Conservation (phyloP, 768 basidiomycete species). For the Podaxis rugospora region DNA sequence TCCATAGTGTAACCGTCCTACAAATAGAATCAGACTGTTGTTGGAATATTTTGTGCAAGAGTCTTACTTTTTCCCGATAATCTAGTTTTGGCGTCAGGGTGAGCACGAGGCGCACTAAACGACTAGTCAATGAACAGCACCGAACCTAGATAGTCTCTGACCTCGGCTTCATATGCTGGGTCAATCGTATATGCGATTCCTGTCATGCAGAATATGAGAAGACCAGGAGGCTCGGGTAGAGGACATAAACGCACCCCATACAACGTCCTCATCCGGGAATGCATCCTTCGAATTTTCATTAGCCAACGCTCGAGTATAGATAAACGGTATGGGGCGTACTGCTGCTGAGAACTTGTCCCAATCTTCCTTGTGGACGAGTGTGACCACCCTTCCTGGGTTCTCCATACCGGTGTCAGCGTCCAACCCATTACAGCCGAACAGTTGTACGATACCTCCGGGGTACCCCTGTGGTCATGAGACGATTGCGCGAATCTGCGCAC, state of each 20-base stretch:
- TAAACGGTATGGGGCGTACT: constrained; percentile 32
- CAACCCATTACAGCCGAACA: background rate
- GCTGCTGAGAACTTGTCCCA: constrained; percentile 76
- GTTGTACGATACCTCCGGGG: constrained; percentile 55
- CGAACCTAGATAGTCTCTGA: constrained; percentile 79
- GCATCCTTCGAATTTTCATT: constrained; percentile 40
- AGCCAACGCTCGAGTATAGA: background rate
- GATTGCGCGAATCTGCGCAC: constrained; percentile 87
- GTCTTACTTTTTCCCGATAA: constrained; percentile 74
- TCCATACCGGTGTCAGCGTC: constrained; percentile 20
- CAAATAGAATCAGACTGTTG: background rate
- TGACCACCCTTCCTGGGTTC: constrained; percentile 88
- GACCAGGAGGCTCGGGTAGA: background rate
- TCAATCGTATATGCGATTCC: constrained; percentile 89
- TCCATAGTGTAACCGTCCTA: constrained; percentile 94
- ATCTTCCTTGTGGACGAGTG: constrained; percentile 81
- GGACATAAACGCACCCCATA: constrained; percentile 63
- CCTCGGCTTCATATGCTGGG: constrained; percentile 66
- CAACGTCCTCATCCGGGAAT: constrained; percentile 69
- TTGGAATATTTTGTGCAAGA: background rate
- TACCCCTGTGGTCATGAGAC: constrained; percentile 92
- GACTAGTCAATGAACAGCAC: background rate
- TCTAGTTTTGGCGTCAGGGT: constrained; percentile 38
- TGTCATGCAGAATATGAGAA: constrained; percentile 19
- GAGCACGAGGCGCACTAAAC: background rate